Evolutionary conservation across 176 grass and related monocot species (phyloP), one percentile per base, ranked within the genome.

Genomic region (Oryza meyeriana): DNA sequence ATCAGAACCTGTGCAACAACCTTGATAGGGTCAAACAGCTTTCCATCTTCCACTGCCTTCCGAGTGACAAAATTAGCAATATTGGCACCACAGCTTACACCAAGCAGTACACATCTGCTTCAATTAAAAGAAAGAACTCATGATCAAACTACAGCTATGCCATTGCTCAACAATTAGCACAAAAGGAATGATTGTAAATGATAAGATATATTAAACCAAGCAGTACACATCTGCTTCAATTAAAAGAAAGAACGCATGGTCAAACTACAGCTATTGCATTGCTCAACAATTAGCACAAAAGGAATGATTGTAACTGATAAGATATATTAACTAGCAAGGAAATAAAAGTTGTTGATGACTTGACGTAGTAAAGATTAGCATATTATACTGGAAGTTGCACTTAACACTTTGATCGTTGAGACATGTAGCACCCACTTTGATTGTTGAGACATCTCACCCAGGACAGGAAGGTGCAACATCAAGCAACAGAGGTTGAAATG

Each of bases 1-100:
- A 97, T 93, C 57, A 97, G 84, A 81, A 94, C 95, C 75, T 97
- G 95, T 9, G 95, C 95, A 4, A 97, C 92, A 27, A 97, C 75
- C 88, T 93, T 97, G 10, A 97, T 67, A 45, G 95, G 92, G 5
- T 92, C 66, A 74, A 94, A 94, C 62, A 77, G 79, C 66, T 92
- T 94, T 33, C 86, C 79, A 61, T 86, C 79, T 52, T 94, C 88
- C 3, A 91, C 78, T 28, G 76, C 83, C 67, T 92, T 97, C 57
- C 86, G 77, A 85, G 95, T 89, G 28, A 97, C 95, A 76, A 75
- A 94, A 85, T 94, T 88, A 40, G 94, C 90, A 76, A 97, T 88
- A 61, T 97, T 97, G 18, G 94, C 92, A 76, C 94, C 94, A 83
- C 89, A 89, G 86, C 92, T 94, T 83, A 81, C 87, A 83, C 95